phyloP scores from a whole-genome alignment of 2,329 filamentous ascomycete genomes.

The Boeremia exigua region DNA sequence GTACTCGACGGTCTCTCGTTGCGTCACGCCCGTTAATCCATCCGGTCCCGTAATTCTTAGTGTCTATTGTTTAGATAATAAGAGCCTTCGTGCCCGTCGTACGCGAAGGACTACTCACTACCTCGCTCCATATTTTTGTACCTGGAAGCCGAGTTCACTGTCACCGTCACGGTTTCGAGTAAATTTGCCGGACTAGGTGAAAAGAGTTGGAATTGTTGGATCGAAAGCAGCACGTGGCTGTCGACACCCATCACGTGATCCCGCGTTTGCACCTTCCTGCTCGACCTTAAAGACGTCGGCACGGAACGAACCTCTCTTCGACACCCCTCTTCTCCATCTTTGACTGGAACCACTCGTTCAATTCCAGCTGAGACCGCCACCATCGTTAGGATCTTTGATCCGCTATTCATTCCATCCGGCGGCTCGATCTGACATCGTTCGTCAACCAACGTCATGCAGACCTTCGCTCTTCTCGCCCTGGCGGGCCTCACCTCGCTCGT shows the following conservation, averaged over 20 bases:
- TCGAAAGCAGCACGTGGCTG: not conserved
- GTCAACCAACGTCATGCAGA: constrained; percentile 29
- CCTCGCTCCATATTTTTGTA: not conserved
- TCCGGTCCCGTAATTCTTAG: constrained; percentile 20
- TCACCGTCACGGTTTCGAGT: not conserved
- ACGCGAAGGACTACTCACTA: constrained; percentile 1
- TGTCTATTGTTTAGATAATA: constrained; percentile 11
- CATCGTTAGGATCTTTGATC: constrained; percentile 9
- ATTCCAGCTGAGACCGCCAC: not conserved
- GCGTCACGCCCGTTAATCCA: constrained; percentile 28
- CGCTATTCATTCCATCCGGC: constrained; percentile 1
- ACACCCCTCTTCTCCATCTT: not conserved
- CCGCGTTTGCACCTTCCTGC: constrained; percentile 20
- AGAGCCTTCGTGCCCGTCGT: constrained; percentile 18
- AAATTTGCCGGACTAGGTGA: constrained; percentile 10
- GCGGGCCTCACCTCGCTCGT: constrained; percentile 29
- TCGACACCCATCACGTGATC: constrained; percentile 8
- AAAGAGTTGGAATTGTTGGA: constrained; percentile 6
- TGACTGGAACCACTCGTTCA: constrained; percentile 9
- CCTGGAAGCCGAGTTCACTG: constrained; percentile 3
- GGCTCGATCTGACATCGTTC: constrained; percentile 7
- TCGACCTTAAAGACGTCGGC: constrained; percentile 11
- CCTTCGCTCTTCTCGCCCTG: constrained; percentile 27
- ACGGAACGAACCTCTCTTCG: constrained; percentile 7
- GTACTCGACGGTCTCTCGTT: constrained; percentile 31